Conservation (phyloP, 331 rosid species). For the Acacia concinna region DNA sequence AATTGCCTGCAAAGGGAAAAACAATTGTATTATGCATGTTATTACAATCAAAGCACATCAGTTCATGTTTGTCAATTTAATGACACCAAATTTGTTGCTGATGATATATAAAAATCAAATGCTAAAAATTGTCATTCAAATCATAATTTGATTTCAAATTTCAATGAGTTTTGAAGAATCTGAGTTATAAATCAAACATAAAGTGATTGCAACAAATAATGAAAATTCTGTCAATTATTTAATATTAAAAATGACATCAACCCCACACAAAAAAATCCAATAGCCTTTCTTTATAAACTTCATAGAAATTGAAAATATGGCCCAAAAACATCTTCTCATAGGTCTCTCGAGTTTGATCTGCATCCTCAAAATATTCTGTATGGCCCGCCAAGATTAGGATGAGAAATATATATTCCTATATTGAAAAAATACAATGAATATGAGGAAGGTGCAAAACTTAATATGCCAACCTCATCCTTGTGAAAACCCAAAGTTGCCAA, state of each 20-base stretch:
- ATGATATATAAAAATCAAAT: slow-evolving; percentile 12
- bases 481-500: slow-evolving; percentile 86
- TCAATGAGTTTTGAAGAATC: slow-evolving; percentile 8
- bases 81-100: slow-evolving; percentile 26
- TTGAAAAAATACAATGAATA: slow-evolving; percentile 16
- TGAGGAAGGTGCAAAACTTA: slow-evolving; percentile 53
- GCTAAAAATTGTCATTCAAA: neutral
- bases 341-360: slow-evolving; percentile 88
- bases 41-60: slow-evolving; percentile 22
- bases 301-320: slow-evolving; percentile 79
- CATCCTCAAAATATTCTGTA: slow-evolving; percentile 94
- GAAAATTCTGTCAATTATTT: neutral
- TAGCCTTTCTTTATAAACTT: slow-evolving; percentile 92
- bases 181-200: neutral
- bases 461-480: slow-evolving; percentile 93
- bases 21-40: slow-evolving; percentile 18
- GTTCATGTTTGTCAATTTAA: slow-evolving; percentile 21
- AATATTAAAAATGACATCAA: neutral
- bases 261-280: neutral
- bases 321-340: slow-evolving; percentile 93
- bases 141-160: slow-evolving; percentile 14
- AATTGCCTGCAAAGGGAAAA: slow-evolving; percentile 44
- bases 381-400: slow-evolving; percentile 27
- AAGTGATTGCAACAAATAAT: slow-evolving; percentile 1
- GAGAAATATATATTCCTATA: slow-evolving; percentile 24